These are phyloP conservation scores for Oryza australiensis DNA, from an alignment of 176 grass and related monocot species.

Conservation along the genomic window DNA sequence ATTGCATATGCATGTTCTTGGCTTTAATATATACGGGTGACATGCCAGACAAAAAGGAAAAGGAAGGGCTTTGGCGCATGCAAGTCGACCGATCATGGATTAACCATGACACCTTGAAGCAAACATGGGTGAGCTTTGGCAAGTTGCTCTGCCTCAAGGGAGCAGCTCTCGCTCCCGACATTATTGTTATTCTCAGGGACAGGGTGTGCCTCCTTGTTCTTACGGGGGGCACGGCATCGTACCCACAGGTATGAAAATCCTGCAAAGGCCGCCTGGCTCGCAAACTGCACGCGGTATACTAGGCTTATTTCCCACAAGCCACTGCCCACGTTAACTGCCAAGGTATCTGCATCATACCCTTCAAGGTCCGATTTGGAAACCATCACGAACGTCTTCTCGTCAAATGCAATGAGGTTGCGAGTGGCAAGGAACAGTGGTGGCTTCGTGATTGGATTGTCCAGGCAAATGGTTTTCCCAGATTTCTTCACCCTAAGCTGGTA, in stretches of 20 bases:
- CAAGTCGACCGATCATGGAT: slow-evolving; percentile 35
- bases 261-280: slow-evolving; percentile 61
- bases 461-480: slow-evolving; percentile 17
- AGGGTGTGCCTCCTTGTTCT: slow-evolving; percentile 23
- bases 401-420: slow-evolving; percentile 56
- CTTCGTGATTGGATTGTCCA: slow-evolving; percentile 42
- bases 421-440: slow-evolving; percentile 36
- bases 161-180: slow-evolving; percentile 57
- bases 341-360: slow-evolving; percentile 50
- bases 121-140: slow-evolving; percentile 40
- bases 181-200: slow-evolving; percentile 31
- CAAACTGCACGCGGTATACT: slow-evolving; percentile 66
- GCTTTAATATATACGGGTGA: slow-evolving; percentile 38
- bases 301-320: slow-evolving; percentile 75
- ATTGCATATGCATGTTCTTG: slow-evolving; percentile 22
- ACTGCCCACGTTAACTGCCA: slow-evolving; percentile 47
- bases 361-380: slow-evolving; percentile 82
- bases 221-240: slow-evolving; percentile 38
- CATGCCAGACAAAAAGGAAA: slow-evolving; percentile 42
- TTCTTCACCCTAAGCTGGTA: slow-evolving; percentile 66
- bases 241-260: slow-evolving; percentile 77
- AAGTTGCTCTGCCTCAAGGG: slow-evolving; percentile 63
- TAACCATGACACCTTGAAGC: slow-evolving; percentile 66
- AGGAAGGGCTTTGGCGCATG: neutral
- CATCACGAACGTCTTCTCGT: slow-evolving; percentile 75